Percentiles rank a stretch among this genome's conserved stretches.
phyloP scores from a whole-genome alignment of 2,329 filamentous ascomycete genomes.

The Neonectria hederae region DNA sequence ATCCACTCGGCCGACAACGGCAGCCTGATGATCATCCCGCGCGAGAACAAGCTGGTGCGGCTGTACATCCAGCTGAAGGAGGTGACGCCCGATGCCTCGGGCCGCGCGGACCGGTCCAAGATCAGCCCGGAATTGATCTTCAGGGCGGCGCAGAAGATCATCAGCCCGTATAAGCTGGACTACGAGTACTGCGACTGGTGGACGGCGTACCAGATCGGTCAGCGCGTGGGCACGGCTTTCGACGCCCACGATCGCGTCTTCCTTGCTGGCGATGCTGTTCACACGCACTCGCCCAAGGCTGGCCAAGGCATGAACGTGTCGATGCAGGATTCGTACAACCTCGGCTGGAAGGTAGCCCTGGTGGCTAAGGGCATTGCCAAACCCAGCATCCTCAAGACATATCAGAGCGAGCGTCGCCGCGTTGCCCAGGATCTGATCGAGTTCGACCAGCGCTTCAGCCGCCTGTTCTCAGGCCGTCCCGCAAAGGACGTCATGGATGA shows the following conservation, averaged over 20 bases:
- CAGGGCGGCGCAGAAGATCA: constrained; percentile 68
- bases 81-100: constrained; percentile 47
- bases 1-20: constrained; percentile 65
- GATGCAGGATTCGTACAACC: background rate
- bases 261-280: background rate
- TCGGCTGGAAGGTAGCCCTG: background rate
- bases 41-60: constrained; percentile 70
- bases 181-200: constrained; percentile 66
- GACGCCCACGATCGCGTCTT: constrained; percentile 57
- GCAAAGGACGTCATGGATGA: constrained; percentile 70
- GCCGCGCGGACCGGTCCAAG: constrained; percentile 60
- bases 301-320: background rate
- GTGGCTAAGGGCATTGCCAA: background rate
- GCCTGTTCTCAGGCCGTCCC: constrained; percentile 60
- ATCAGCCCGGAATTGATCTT: constrained; percentile 73
- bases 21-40: constrained; percentile 71
- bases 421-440: constrained; percentile 58
- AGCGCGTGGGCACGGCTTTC: constrained; percentile 68
- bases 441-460: constrained; percentile 67
- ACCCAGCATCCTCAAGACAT: background rate
- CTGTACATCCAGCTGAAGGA: constrained; percentile 71
- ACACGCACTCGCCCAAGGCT: background rate
- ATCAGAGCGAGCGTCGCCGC: background rate
- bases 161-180: constrained; percentile 72
- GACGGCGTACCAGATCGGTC: constrained; percentile 66